phyloP scores from a whole-genome alignment of 768 basidiomycete genomes.

The Sporobolomyces phaffii region DNA sequence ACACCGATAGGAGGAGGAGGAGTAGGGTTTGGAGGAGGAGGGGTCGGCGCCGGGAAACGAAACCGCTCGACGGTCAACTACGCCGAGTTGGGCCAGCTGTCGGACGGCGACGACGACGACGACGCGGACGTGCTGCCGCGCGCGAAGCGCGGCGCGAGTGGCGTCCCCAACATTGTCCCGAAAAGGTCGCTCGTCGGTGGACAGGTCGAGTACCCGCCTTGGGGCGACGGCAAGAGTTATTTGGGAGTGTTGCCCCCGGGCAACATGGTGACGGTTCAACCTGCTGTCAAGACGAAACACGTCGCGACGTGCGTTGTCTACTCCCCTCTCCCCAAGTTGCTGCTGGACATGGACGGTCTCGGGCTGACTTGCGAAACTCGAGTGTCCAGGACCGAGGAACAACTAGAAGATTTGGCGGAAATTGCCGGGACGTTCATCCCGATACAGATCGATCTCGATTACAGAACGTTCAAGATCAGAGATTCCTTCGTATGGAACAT shows the following conservation, averaged over 20 bases:
- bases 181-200: conserved; percentile 42
- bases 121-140: conserved; percentile 64
- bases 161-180: conserved; percentile 53
- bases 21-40: no score
- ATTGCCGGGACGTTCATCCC: conserved; percentile 64
- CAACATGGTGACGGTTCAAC: conserved; percentile 63
- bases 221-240: conserved; percentile 69
- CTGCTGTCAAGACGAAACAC: conserved; percentile 59
- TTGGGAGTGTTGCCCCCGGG: conserved; percentile 77
- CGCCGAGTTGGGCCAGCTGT: conserved; percentile 68
- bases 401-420: conserved; percentile 60
- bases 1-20: conserved; percentile 9
- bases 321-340: no score
- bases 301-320: conserved; percentile 62
- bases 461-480: conserved; percentile 79
- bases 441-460: conserved; percentile 91
- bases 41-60: conserved; percentile 17
- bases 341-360: neutral
- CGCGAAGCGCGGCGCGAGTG: conserved; percentile 52
- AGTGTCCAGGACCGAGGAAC: conserved; percentile 60
- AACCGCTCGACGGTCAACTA: conserved; percentile 70
- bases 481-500: conserved; percentile 96
- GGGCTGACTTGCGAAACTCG: no score
- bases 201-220: conserved; percentile 40
- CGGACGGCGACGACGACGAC: conserved; percentile 61